Percentiles rank a stretch among this genome's conserved stretches.
phyloP scores from a whole-genome alignment of 2,329 filamentous ascomycete species.

The Pyricularia pennisetigena region DNA sequence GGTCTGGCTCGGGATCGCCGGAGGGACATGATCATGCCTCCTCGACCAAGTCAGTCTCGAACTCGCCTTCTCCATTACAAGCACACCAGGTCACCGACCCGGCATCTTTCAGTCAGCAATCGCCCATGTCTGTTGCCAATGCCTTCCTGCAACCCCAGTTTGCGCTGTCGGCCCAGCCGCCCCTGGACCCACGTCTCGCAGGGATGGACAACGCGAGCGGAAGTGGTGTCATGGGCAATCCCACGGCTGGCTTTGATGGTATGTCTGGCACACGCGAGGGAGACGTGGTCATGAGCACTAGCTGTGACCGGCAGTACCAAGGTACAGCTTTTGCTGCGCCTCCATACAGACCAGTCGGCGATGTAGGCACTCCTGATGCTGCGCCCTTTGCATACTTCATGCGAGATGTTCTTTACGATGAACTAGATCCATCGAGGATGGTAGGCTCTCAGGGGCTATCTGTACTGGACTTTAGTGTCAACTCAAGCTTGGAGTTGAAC shows the following conservation, averaged over 20 bases:
- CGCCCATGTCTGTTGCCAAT: not conserved
- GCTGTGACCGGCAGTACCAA: not conserved
- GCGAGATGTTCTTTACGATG: conserved; percentile 39
- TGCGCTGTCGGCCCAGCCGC: not conserved
- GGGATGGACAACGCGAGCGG: not conserved
- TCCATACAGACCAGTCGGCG: not conserved
- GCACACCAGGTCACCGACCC: not conserved
- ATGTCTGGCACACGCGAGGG: not conserved
- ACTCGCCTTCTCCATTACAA: not conserved
- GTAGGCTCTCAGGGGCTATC: conserved; percentile 30
- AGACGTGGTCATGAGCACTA: not conserved
- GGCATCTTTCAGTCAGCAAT: not conserved
- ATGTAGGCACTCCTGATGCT: not conserved
- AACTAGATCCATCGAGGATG: conserved; percentile 23
- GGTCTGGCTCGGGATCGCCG: not conserved
- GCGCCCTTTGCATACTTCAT: conserved; percentile 40
- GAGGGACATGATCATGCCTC: not conserved
- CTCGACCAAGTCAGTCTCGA: not conserved
- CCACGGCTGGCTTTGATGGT: not conserved
- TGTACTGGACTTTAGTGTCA: conserved; percentile 39
- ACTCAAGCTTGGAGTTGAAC: conserved; percentile 38
- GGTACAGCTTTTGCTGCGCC: not conserved
- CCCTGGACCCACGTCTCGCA: not conserved
- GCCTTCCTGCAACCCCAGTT: not conserved
- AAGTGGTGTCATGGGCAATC: not conserved